A percentile compares a stretch with the other conserved stretches of the same genome.
Conservation (phyloP, 352 stramenopile genomes). For the Blastocystis sp. region DNA sequence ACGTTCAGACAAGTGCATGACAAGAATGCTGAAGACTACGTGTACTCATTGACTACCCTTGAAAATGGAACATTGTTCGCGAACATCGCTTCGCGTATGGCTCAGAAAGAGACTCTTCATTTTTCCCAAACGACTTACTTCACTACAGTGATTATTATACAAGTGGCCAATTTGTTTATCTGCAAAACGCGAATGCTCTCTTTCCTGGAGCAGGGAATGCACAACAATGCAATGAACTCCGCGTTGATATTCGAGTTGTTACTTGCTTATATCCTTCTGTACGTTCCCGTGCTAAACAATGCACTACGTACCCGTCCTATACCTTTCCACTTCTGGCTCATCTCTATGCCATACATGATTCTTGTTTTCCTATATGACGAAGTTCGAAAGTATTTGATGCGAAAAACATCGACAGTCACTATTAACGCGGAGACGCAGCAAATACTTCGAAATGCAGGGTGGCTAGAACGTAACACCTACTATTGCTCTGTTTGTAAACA, state of each 20-base stretch:
- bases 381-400: conserved; percentile 81
- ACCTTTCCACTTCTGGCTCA: conserved; percentile 81
- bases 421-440: conserved; percentile 75
- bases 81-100: conserved; percentile 81
- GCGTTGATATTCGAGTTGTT: conserved; percentile 84
- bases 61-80: conserved; percentile 62
- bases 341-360: conserved; percentile 78
- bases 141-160: conserved; percentile 77
- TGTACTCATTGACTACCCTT: conserved; percentile 58
- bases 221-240: conserved; percentile 84
- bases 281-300: conserved; percentile 76
- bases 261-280: conserved; percentile 76
- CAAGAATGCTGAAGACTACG: conserved; percentile 52
- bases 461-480: conserved; percentile 81
- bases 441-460: conserved; percentile 76
- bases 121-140: conserved; percentile 80
- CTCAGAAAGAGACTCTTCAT: conserved; percentile 75
- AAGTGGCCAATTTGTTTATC: conserved; percentile 83
- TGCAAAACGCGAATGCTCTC: conserved; percentile 85
- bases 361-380: conserved; percentile 83
- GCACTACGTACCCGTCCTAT: conserved; percentile 77
- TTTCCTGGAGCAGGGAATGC: conserved; percentile 81
- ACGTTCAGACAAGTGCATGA: background rate
- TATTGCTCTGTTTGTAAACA: conserved; percentile 68
- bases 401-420: conserved; percentile 72